A percentile compares a stretch with the other conserved stretches of the same genome.
These are phyloP conservation scores for Eimeria praecox DNA, from an alignment of 169 alveolate species.

Conservation along the genomic window DNA sequence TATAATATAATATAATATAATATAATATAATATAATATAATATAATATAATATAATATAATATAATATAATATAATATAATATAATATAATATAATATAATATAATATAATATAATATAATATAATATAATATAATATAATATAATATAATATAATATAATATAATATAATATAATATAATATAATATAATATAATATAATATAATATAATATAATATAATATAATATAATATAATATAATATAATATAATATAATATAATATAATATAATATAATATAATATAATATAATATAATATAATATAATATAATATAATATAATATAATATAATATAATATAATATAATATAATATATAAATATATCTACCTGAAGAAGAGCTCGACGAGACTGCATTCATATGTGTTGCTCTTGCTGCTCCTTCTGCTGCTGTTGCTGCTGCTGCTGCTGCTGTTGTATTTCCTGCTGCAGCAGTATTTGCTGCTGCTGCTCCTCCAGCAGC, in stretches of 20 bases:
- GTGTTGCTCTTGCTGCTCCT: neutral
- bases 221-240: neutral
- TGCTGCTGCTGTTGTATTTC: neutral
- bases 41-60: too few relatives aligned
- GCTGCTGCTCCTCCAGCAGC: constrained; percentile 10
- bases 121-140: neutral
- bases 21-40: too few relatives aligned
- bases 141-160: too few relatives aligned
- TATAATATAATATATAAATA: neutral
- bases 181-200: neutral
- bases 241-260: too few relatives aligned
- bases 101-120: neutral
- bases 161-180: neutral
- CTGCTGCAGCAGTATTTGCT: constrained; percentile 45
- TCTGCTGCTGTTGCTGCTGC: constrained; percentile 35
- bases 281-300: neutral
- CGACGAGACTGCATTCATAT: neutral
- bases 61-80: neutral
- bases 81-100: too few relatives aligned
- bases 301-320: too few relatives aligned
- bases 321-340: neutral
- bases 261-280: too few relatives aligned
- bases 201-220: too few relatives aligned
- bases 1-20: neutral
- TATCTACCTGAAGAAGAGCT: neutral